These are phyloP conservation scores for Sporisorium scitamineum DNA, from an alignment of 1,284 basidiomycete species.

Conservation along the genomic window DNA sequence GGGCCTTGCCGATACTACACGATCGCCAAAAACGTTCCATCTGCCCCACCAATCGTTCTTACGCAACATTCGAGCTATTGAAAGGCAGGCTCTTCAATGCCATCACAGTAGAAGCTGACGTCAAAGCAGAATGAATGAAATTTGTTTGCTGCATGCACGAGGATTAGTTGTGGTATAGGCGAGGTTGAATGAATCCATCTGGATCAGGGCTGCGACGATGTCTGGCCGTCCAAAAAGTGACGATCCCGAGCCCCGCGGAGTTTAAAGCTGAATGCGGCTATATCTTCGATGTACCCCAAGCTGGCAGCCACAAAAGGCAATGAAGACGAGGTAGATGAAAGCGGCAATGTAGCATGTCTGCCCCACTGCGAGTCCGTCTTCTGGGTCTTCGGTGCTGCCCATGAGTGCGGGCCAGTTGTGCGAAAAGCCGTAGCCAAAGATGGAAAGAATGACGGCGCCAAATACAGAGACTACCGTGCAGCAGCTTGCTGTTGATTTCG, in stretches of 20 bases:
- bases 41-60: not conserved
- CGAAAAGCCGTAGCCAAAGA: slow-evolving; percentile 62
- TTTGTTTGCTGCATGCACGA: slow-evolving; percentile 1
- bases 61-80: not conserved
- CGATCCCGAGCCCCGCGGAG: not conserved
- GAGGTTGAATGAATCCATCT: not conserved
- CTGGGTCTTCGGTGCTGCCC: slow-evolving; percentile 71
- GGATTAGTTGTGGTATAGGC: slow-evolving; percentile 1
- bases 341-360: slow-evolving; percentile 72
- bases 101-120: not conserved
- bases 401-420: slow-evolving; percentile 72
- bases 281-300: slow-evolving; percentile 63
- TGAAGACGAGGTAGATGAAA: slow-evolving; percentile 72
- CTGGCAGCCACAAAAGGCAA: slow-evolving; percentile 73
- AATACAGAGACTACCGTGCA: slow-evolving; percentile 73
- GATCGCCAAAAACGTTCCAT: not conserved
- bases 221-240: not conserved
- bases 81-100: not conserved
- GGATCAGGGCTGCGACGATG: not conserved
- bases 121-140: not conserved
- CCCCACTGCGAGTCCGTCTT: slow-evolving; percentile 71
- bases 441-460: slow-evolving; percentile 72
- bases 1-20: not conserved
- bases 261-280: slow-evolving; percentile 59
- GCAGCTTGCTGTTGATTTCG: slow-evolving; percentile 70